Evolutionary conservation across 345 rosid species (phyloP), one percentile per base, ranked within the genome.

Genomic region (Populus deltoides): DNA sequence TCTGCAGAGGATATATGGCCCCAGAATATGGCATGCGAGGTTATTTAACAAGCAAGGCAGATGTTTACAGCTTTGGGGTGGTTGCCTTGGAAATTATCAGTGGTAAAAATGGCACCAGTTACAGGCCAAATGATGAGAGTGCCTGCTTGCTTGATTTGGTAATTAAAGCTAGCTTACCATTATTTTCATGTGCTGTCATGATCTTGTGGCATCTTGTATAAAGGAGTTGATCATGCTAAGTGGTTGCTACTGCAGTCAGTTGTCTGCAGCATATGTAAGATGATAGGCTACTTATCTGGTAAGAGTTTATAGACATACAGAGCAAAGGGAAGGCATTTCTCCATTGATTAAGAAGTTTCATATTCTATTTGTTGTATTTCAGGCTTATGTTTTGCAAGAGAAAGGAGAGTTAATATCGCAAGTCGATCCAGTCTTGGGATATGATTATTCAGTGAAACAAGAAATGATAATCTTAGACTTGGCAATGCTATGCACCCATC

Each of bases 61-160:
- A 62, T 62, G 33, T 62, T 62, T 62, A 62, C 67, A 62, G 67
- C 67, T 62, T 62, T 24, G 67, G 61, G 18, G 61, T 55, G 22
- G 61, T 55, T 55, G 25, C 61, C 18, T 20, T 55, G 18, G 61
- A 55, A n/a, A 13, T 61, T n/a, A 12, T 61, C 12, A 6, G 31
- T 22, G 66, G 66, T 24, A 61, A 22, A 22, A 61, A 65, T 16
- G 18, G 68, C 39, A 5, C 70, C 22, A 66, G 24, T 18, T 35
- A 66, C 41, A 66, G 41, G 22, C 25, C 70, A 33, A 66, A 66
- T 12, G 70, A 66, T 66, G 70, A 66, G 70, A 33, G 70, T 66
- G 70, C 17, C 39, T 66, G 33, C 18, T 39, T 66, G 13, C 70
- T 33, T 31, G 41, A 31, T 66, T 33, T 33, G 41, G 70, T 65